Percentiles rank a stretch among this genome's conserved stretches.
These are phyloP conservation scores for Pythium vanterpoolii DNA, from an alignment of 352 stramenopile species.

Conservation along the genomic window DNA sequence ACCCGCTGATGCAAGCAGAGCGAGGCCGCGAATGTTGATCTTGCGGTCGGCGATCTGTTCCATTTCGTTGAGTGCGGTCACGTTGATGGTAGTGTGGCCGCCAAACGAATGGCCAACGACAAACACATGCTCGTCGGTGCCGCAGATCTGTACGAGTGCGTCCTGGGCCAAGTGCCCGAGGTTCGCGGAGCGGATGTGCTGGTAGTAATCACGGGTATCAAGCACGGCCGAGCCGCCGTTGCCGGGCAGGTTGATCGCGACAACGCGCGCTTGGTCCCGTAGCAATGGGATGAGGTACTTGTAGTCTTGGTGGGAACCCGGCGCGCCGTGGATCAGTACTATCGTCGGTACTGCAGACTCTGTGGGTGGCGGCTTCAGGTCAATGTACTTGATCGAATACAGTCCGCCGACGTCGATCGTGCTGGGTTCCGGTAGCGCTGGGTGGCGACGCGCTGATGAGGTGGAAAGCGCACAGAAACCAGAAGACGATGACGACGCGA, in stretches of 20 bases:
- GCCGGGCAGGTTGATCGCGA: slow-evolving; percentile 30
- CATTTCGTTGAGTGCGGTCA: slow-evolving; percentile 18
- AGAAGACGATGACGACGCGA: not conserved
- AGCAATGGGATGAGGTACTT: slow-evolving; percentile 45
- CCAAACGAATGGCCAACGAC: slow-evolving; percentile 32
- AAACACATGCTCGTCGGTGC: slow-evolving; percentile 19
- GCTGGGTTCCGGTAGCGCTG: not conserved
- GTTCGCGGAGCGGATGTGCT: slow-evolving; percentile 17
- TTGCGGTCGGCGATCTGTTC: not conserved
- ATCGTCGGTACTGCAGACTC: slow-evolving; percentile 20
- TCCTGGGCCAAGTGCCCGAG: slow-evolving; percentile 20
- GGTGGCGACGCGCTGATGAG: not conserved
- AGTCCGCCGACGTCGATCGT: not conserved
- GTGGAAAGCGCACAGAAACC: slow-evolving; percentile 1
- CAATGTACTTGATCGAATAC: slow-evolving; percentile 21
- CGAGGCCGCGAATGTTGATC: slow-evolving; percentile 18
- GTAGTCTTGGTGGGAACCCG: slow-evolving; percentile 52
- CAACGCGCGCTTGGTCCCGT: slow-evolving; percentile 20
- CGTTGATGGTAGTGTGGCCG: slow-evolving; percentile 26
- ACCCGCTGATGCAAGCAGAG: slow-evolving; percentile 31
- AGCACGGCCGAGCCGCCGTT: slow-evolving; percentile 20
- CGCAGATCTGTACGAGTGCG: slow-evolving; percentile 8
- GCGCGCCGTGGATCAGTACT: slow-evolving; percentile 57
- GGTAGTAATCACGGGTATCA: slow-evolving; percentile 21
- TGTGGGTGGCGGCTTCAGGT: not conserved